Evolutionary conservation across 2,329 filamentous ascomycete genomes (phyloP).

Genomic region (Penicillium capsulatum): DNA sequence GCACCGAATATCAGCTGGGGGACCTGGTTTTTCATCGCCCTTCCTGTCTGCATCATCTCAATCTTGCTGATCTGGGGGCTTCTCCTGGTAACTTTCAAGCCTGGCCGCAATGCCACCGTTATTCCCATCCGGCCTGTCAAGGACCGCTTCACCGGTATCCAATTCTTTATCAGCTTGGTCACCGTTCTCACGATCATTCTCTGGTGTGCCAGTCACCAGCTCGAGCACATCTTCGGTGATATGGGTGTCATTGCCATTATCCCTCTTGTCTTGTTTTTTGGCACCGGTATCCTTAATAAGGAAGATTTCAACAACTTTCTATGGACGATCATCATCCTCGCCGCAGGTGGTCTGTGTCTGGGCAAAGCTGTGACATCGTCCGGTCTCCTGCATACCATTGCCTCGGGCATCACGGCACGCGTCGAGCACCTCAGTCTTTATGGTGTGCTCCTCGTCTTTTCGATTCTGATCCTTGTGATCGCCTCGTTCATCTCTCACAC

Average conservation of each 20-base stretch:
- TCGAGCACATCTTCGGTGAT: conserved; percentile 84
- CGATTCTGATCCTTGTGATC: conserved; percentile 77
- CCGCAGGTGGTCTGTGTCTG: conserved; percentile 84
- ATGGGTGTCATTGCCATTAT: conserved; percentile 99
- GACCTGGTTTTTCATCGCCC: conserved; percentile 92
- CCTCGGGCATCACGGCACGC: conserved; percentile 65
- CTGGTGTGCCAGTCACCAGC: conserved; percentile 88
- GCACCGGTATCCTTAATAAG: conserved; percentile 91
- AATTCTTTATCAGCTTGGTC: conserved; percentile 86
- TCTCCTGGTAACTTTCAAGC: conserved; percentile 78
- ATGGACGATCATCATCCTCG: conserved; percentile 99
- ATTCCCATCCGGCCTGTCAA: conserved; percentile 86
- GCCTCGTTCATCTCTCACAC: conserved; percentile 98
- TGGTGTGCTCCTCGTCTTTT: conserved; percentile 79
- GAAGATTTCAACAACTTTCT: conserved; percentile 99
- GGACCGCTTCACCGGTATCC: conserved; percentile 79
- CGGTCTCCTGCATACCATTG: conserved; percentile 84
- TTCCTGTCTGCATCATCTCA: conserved; percentile 87
- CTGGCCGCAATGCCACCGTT: conserved; percentile 79
- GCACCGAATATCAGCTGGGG: conserved; percentile 85
- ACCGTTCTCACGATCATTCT: conserved; percentile 80
- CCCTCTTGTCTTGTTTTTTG: conserved; percentile 92
- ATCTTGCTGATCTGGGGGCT: conserved; percentile 86
- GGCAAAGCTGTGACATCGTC: conserved; percentile 94
- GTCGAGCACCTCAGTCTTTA: conserved; percentile 82